A percentile compares a stretch with the other conserved stretches of the same genome.
phyloP scores from a whole-genome alignment of 345 rosid species.

The Citrus hindsii region DNA sequence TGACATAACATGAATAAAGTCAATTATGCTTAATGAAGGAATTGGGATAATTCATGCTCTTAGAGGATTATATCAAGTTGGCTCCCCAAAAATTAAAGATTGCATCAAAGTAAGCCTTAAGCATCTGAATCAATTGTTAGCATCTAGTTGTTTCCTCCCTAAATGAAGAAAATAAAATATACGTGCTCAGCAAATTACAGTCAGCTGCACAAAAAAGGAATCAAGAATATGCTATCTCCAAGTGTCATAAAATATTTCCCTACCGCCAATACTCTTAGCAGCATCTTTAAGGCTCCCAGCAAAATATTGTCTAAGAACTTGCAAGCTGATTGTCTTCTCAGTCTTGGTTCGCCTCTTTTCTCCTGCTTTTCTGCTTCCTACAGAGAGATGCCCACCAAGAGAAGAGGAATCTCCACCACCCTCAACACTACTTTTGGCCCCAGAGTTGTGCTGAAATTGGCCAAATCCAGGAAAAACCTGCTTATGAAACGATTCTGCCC shows the following conservation, averaged over 20 bases:
- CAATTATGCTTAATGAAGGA: neutral
- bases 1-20: neutral
- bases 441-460: constrained; percentile 31
- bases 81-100: constrained; percentile 4
- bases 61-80: neutral
- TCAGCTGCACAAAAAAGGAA: neutral
- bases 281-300: constrained; percentile 98
- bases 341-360: constrained; percentile 67
- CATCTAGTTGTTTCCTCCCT: neutral
- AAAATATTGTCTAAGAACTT: constrained; percentile 79
- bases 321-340: constrained; percentile 84
- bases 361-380: constrained; percentile 43
- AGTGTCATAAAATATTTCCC: constrained; percentile 23
- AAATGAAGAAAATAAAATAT: neutral
- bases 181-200: neutral
- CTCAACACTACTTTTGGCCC: constrained; percentile 26
- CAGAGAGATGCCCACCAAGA: constrained; percentile 26
- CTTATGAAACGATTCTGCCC: constrained; percentile 25
- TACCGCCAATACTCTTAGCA: constrained; percentile 93
- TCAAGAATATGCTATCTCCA: constrained; percentile 12
- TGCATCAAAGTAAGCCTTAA: neutral
- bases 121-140: neutral
- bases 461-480: constrained; percentile 36
- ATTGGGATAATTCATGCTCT: neutral
- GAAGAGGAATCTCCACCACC: constrained; percentile 30